These are phyloP conservation scores for Nothophytophthora sp. DNA, from an alignment of 352 stramenopile genomes.

Conservation along the genomic window DNA sequence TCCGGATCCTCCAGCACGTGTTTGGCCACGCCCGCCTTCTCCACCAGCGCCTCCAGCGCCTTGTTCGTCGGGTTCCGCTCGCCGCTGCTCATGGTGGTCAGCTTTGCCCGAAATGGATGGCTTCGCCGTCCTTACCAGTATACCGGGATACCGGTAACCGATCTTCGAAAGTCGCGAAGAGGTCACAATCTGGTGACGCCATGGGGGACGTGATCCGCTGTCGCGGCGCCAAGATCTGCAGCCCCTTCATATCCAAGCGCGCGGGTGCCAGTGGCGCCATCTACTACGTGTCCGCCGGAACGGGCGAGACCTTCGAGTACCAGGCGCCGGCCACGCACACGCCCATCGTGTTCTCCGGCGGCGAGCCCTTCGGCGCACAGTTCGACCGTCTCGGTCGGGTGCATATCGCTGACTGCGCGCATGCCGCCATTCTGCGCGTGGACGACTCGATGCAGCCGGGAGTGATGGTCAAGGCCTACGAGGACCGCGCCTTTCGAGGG, in stretches of 20 bases:
- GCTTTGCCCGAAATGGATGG: background rate
- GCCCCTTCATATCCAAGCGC: slow-evolving; percentile 45
- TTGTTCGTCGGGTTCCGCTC: slow-evolving; percentile 64
- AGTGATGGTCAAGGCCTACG: slow-evolving; percentile 84
- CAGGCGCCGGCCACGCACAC: slow-evolving; percentile 47
- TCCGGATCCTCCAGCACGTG: slow-evolving; percentile 66
- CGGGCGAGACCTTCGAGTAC: slow-evolving; percentile 65
- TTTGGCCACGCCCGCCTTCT: slow-evolving; percentile 68
- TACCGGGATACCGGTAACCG: slow-evolving; percentile 1
- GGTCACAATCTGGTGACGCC: background rate
- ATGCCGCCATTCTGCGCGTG: slow-evolving; percentile 70
- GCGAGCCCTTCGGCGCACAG: slow-evolving; percentile 63
- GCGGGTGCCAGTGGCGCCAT: slow-evolving; percentile 27
- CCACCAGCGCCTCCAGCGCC: slow-evolving; percentile 76
- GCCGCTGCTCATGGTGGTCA: slow-evolving; percentile 39
- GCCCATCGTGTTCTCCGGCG: slow-evolving; percentile 62
- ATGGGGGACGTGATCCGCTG: slow-evolving; percentile 52
- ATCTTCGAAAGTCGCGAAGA: slow-evolving; percentile 25
- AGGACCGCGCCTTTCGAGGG: slow-evolving; percentile 73
- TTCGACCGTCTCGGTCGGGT: slow-evolving; percentile 65
- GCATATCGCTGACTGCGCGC: slow-evolving; percentile 71
- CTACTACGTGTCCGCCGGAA: slow-evolving; percentile 76
- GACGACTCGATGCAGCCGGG: slow-evolving; percentile 59
- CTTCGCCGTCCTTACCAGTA: slow-evolving; percentile 11
- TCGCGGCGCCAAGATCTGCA: slow-evolving; percentile 74